A percentile compares a stretch with the other conserved stretches of the same genome.
Conservation (phyloP, 1,284 basidiomycete species). For the Trametes hirsuta region DNA sequence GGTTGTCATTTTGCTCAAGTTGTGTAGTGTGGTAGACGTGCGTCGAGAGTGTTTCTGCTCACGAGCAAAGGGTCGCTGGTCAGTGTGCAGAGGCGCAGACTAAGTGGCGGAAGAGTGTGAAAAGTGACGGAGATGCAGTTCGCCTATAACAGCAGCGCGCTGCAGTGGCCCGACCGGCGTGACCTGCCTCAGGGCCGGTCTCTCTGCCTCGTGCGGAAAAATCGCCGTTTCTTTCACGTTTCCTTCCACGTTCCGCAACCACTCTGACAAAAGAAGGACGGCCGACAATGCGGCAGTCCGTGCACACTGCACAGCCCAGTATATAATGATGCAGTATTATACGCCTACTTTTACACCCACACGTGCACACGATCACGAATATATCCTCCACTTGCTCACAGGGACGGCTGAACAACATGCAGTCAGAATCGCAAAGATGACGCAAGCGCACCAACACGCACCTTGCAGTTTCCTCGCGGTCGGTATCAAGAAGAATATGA, state of each 20-base stretch:
- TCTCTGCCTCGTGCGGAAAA: conserved; percentile 10
- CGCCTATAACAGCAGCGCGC: conserved; percentile 12
- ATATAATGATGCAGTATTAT: conserved; percentile 15
- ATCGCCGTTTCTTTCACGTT: conserved; percentile 20
- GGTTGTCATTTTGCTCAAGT: conserved; percentile 59
- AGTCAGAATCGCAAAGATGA: not conserved
- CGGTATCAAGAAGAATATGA: conserved; percentile 83
- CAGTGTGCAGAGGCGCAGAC: conserved; percentile 23
- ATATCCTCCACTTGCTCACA: conserved; percentile 62
- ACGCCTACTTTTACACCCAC: conserved; percentile 23
- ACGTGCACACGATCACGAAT: conserved; percentile 20
- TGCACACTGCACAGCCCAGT: not conserved
- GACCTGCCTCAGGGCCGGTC: conserved; percentile 35
- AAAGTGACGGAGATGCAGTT: conserved; percentile 24
- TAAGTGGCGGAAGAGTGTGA: conserved; percentile 23
- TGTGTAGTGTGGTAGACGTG: not conserved
- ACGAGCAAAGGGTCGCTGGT: conserved; percentile 10
- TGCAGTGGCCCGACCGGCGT: conserved; percentile 22
- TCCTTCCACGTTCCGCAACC: conserved; percentile 3
- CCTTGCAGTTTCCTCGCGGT: conserved; percentile 86
- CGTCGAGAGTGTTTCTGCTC: conserved; percentile 12
- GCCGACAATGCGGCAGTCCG: not conserved
- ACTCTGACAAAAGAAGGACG: not conserved
- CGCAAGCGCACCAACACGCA: conserved; percentile 42
- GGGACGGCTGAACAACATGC: conserved; percentile 49